Base-by-base conservation (phyloP, 805 yeast genomes). In the Suhomyces faveliae region DNA sequence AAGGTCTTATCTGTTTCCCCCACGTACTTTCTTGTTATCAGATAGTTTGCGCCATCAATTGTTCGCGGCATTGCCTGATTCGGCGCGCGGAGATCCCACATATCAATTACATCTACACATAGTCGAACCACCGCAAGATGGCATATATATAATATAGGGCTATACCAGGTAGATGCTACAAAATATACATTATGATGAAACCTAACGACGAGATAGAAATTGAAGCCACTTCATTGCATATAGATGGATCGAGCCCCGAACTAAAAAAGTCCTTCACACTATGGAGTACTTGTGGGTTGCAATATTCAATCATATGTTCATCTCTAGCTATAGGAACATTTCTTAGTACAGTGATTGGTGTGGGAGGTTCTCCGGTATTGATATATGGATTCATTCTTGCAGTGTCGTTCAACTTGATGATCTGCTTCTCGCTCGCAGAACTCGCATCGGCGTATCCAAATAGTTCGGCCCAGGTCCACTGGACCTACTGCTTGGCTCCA, bases 401-500 rank as follows among this genome's bases (percentile, higher is more conserved):
- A 4, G 58, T 54, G 3, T 38, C 49, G 2, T 47, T 50, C 35
- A 59, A 55, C 43, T 49, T 59, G 29, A 40, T 59, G 4, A 48
- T 58, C 20, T 55, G 61, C 47, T 54, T 42, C 33, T 53, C 53
- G 23, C 30, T 60, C 45, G 64, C 62, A 3, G 73, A 68, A 50
- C 55, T 67, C 17, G 66, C 66, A 4, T 67, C 68, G 35, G 65
- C 64, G 2, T 66, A 58, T 33, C 70, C 73, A 1, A 62, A 63
- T 37, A 56, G 68, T 13, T 66, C 68, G 37, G 71, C 68, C 13
- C 68, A 64, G 41, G 53, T 66, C 8, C 66, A 65, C 19, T 68
- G 73, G 71, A 62, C 69, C 10, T 63, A 60, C 49, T 56, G 55
- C 35, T 52, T 65, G 11, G 64, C 68, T n/a, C 59, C 63, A 4